Evolutionary conservation across 2,329 filamentous ascomycete species (phyloP).

Genomic region (Bretziella fagacearum): DNA sequence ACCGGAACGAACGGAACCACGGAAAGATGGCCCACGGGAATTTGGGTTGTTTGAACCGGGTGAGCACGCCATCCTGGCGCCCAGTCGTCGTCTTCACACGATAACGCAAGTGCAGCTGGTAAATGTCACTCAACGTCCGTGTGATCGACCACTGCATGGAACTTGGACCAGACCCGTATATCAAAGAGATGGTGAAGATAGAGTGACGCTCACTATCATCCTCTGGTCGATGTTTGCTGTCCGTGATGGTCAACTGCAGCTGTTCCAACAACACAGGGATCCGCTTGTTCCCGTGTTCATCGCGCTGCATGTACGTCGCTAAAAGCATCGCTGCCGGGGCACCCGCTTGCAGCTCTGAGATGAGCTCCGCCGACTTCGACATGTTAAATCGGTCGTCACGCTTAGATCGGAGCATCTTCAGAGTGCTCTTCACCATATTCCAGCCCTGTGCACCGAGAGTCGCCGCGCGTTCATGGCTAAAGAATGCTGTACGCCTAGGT

Average conservation of each 20-base stretch:
- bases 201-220: slow-evolving; percentile 53
- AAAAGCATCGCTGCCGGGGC: slow-evolving; percentile 86
- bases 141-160: slow-evolving; percentile 94
- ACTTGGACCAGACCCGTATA: slow-evolving; percentile 89
- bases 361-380: slow-evolving; percentile 85
- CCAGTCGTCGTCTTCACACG: slow-evolving; percentile 63
- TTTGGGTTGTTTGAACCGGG: slow-evolving; percentile 57
- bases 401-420: slow-evolving; percentile 62
- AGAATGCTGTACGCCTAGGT: slow-evolving; percentile 33
- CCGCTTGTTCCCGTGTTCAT: slow-evolving; percentile 86
- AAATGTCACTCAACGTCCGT: slow-evolving; percentile 73
- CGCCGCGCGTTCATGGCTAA: slow-evolving; percentile 49
- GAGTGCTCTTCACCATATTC: slow-evolving; percentile 79
- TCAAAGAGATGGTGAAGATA: slow-evolving; percentile 78
- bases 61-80: slow-evolving; percentile 24
- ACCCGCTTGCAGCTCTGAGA: slow-evolving; percentile 85
- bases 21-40: slow-evolving; percentile 84
- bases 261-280: slow-evolving; percentile 93
- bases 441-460: slow-evolving; percentile 70
- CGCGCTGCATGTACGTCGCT: slow-evolving; percentile 93
- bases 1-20: slow-evolving; percentile 66
- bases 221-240: slow-evolving; percentile 54
- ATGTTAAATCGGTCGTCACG: slow-evolving; percentile 84
- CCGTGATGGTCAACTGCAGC: slow-evolving; percentile 70
- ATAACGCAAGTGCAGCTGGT: slow-evolving; percentile 86